Evolutionary conservation across 495 filamentous ascomycete species (phyloP).

Genomic region (Penicillium parvum): DNA sequence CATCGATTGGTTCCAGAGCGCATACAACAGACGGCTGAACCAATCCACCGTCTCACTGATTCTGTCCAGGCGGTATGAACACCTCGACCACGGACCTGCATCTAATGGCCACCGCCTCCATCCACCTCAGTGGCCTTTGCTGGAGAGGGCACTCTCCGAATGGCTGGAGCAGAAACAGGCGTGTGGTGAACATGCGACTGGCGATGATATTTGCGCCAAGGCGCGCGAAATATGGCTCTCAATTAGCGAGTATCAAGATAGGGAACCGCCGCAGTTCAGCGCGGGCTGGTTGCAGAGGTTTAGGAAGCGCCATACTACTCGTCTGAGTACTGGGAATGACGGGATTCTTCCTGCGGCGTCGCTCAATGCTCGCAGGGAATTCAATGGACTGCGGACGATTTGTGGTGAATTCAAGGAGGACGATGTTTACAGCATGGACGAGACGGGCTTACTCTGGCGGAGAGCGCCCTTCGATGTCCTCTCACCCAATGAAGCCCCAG

Average conservation of each 20-base stretch:
- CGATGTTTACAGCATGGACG: constrained; percentile 26
- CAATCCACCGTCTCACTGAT: constrained; percentile 6
- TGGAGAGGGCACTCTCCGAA: constrained; percentile 13
- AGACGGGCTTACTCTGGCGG: constrained; percentile 23
- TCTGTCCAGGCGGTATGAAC: constrained; percentile 4
- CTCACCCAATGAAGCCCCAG: neutral
- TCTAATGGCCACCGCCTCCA: neutral
- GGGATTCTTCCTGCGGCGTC: neutral
- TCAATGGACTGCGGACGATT: constrained; percentile 12
- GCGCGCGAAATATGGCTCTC: constrained; percentile 16
- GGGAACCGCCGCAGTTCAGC: constrained; percentile 18
- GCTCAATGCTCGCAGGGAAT: neutral
- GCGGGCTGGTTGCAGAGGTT: constrained; percentile 23
- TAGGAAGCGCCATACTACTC: constrained; percentile 15
- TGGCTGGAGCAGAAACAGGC: constrained; percentile 14
- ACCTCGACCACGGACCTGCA: constrained; percentile 5
- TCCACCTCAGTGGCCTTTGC: constrained; percentile 13
- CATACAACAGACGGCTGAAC: neutral
- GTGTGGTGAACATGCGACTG: constrained; percentile 3
- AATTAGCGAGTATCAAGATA: constrained; percentile 15
- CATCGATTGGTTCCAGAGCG: constrained; percentile 4
- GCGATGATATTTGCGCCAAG: constrained; percentile 13
- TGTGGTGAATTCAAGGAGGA: constrained; percentile 16
- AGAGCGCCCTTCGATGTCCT: constrained; percentile 11
- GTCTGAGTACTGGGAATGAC: neutral